A percentile compares a stretch with the other conserved stretches of the same genome.
These are phyloP conservation scores for Pseudogymnoascus sp. DNA, from an alignment of 2,329 filamentous ascomycete species.

Conservation along the genomic window DNA sequence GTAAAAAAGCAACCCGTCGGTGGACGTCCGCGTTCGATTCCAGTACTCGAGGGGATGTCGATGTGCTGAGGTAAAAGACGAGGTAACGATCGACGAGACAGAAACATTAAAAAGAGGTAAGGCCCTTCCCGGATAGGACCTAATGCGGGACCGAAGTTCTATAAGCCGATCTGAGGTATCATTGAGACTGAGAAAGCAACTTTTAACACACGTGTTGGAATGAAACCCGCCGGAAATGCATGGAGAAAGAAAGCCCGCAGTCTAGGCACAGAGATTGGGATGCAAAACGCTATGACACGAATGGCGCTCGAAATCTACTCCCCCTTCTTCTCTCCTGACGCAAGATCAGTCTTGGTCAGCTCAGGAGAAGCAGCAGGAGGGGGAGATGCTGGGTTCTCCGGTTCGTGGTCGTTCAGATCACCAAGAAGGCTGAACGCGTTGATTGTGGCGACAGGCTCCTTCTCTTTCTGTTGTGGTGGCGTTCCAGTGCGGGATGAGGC, in stretches of 20 bases:
- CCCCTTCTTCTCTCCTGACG: conserved; percentile 39
- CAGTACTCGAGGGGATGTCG: conserved; percentile 8
- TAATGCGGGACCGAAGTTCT: conserved; percentile 28
- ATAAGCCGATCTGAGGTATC: conserved; percentile 34
- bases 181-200: conserved; percentile 34
- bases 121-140: conserved; percentile 19
- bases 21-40: conserved; percentile 15
- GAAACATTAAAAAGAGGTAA: conserved; percentile 13
- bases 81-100: conserved; percentile 9
- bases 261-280: conserved; percentile 39
- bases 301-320: conserved; percentile 9
- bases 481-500: conserved; percentile 85
- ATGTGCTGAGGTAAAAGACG: conserved; percentile 12
- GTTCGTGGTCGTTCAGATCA: conserved; percentile 40
- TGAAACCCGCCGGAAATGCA: conserved; percentile 37
- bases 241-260: conserved; percentile 31
- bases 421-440: conserved; percentile 70
- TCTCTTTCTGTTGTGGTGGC: conserved; percentile 62
- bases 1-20: conserved; percentile 24
- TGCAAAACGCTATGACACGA: conserved; percentile 28
- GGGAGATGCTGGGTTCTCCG: conserved; percentile 58
- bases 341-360: conserved; percentile 52
- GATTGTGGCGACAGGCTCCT: conserved; percentile 57
- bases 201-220: conserved; percentile 36
- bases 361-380: conserved; percentile 61